These are phyloP conservation scores for Trametes cinnabarina DNA, from an alignment of 768 basidiomycete genomes.

Conservation along the genomic window DNA sequence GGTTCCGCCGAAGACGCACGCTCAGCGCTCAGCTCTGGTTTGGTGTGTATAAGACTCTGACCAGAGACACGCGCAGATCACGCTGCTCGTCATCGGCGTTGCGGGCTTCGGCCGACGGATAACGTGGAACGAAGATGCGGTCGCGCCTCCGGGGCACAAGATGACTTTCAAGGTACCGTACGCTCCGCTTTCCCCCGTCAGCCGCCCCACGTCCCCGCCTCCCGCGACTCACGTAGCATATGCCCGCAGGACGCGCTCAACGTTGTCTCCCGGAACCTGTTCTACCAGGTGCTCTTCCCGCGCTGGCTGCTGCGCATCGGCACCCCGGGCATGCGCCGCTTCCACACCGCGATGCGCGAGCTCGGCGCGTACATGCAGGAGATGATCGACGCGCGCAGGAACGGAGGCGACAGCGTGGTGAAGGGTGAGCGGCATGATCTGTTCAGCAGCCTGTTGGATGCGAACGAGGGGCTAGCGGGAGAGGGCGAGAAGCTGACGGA, in stretches of 20 bases:
- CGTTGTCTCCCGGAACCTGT: constrained; percentile 28
- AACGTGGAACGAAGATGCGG: constrained; percentile 46
- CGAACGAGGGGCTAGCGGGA: constrained; percentile 39
- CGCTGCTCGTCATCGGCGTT: constrained; percentile 51
- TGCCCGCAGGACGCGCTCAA: constrained; percentile 26
- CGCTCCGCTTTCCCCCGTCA: not conserved
- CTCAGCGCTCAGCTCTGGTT: too few species aligned
- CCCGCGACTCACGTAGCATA: not conserved
- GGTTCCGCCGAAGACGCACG: too few species aligned
- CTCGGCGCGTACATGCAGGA: constrained; percentile 45
- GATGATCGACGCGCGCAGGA: constrained; percentile 49
- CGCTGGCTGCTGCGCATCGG: constrained; percentile 25
- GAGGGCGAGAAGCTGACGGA: constrained; percentile 38
- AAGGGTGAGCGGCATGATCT: constrained; percentile 48
- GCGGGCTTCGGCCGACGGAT: constrained; percentile 55
- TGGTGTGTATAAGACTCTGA: too few species aligned
- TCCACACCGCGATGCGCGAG: constrained; percentile 28
- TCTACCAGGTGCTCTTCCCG: constrained; percentile 28
- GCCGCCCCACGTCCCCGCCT: not conserved
- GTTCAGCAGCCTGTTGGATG: constrained; percentile 50
- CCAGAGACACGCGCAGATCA: constrained; percentile 37
- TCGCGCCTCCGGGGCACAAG: constrained; percentile 40
- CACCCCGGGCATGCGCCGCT: constrained; percentile 21
- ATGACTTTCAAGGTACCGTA: constrained; percentile 31
- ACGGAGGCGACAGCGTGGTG: constrained; percentile 24